Percentiles rank a stretch among this genome's conserved stretches.
Conservation (phyloP, 805 yeast species). For the Ascoidea tarda region DNA sequence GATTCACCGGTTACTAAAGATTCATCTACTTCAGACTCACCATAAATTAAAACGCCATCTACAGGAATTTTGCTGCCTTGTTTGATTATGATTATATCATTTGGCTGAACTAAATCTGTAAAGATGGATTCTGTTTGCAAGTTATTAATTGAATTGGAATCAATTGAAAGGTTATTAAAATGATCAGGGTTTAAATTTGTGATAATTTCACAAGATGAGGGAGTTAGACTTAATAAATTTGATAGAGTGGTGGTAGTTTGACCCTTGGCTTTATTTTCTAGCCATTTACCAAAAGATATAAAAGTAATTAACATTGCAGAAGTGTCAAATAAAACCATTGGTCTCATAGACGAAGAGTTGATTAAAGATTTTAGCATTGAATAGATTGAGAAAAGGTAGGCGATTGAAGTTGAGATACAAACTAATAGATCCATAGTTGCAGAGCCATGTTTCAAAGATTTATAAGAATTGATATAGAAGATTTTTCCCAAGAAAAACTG, state of each 20-base stretch:
- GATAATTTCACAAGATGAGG: slow-evolving; percentile 58
- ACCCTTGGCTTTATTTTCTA: slow-evolving; percentile 88
- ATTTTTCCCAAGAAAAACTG: slow-evolving; percentile 53
- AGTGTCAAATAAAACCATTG: slow-evolving; percentile 74
- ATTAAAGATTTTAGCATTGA: slow-evolving; percentile 37
- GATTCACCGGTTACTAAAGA: slow-evolving; percentile 89
- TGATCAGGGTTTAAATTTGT: slow-evolving; percentile 18
- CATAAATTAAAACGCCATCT: slow-evolving; percentile 71
- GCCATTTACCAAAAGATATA: slow-evolving; percentile 80
- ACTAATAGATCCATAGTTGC: slow-evolving; percentile 91
- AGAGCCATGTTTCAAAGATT: slow-evolving; percentile 51
- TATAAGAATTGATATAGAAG: slow-evolving; percentile 52
- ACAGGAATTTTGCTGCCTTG: slow-evolving; percentile 90
- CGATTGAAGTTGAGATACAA: slow-evolving; percentile 65
- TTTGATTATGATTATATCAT: slow-evolving; percentile 62
- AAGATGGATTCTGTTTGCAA: slow-evolving; percentile 30
- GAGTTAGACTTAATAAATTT: slow-evolving; percentile 64
- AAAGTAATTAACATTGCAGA: slow-evolving; percentile 73
- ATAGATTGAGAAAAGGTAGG: slow-evolving; percentile 59
- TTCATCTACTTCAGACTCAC: slow-evolving; percentile 79
- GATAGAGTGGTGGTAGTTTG: slow-evolving; percentile 85
- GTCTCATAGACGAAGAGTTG: slow-evolving; percentile 20
- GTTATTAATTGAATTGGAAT: background rate
- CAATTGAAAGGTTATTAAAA: background rate
- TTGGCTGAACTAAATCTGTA: slow-evolving; percentile 62